Evolutionary conservation across 2,329 filamentous ascomycete species (phyloP).

Genomic region (Talaromyces sp.): DNA sequence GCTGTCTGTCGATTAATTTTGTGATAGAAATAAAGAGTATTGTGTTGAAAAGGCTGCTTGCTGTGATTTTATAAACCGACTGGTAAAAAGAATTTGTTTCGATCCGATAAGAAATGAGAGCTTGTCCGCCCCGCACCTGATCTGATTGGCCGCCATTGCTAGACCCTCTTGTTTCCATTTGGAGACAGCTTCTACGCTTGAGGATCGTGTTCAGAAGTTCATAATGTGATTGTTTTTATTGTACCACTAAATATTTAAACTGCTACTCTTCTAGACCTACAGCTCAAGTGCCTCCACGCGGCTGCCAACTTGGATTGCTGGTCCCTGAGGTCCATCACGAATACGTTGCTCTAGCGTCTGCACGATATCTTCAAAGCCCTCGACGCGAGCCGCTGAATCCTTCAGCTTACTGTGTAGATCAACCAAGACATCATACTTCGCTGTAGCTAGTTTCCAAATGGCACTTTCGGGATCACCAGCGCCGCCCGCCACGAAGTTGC

Average conservation of each 20-base stretch:
- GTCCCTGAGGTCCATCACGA: conserved; percentile 43
- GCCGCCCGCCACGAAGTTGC: conserved; percentile 56
- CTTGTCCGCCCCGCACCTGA: conserved; percentile 25
- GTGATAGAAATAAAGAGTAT: background rate
- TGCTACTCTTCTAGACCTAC: conserved; percentile 17
- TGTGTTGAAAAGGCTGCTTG: background rate
- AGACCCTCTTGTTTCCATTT: conserved; percentile 7
- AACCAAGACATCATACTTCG: conserved; percentile 56
- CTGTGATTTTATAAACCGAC: background rate
- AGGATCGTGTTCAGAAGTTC: background rate
- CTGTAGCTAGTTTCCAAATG: conserved; percentile 55
- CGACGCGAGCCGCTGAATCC: conserved; percentile 28
- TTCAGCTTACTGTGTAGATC: conserved; percentile 48
- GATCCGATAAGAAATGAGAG: conserved; percentile 13
- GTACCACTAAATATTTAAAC: background rate
- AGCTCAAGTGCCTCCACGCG: conserved; percentile 38
- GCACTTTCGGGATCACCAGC: conserved; percentile 55
- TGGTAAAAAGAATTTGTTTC: conserved; percentile 20
- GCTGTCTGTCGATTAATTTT: background rate
- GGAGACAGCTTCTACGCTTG: background rate
- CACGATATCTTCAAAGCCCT: conserved; percentile 40
- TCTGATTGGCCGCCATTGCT: background rate
- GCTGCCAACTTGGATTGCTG: conserved; percentile 28
- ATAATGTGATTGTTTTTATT: background rate
- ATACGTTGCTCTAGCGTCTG: conserved; percentile 40